Evolutionary conservation across 1,139 yeast genomes (phyloP).

Genomic region (Pneumocystis oryctolagi): DNA sequence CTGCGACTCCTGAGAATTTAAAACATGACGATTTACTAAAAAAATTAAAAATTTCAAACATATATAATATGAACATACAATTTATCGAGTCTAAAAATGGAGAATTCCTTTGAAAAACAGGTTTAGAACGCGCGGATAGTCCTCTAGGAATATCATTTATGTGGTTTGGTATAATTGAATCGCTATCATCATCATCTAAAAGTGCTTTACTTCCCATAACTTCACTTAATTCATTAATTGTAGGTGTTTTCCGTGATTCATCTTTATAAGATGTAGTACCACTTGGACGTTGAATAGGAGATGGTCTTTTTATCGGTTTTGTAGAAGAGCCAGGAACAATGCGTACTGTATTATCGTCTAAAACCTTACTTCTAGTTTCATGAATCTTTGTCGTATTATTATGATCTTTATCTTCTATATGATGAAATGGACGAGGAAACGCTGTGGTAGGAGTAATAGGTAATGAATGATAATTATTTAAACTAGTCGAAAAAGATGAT

Average conservation of each 20-base stretch:
- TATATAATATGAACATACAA: neutral
- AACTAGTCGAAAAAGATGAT: neutral
- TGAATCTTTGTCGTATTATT: neutral
- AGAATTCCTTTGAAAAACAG: neutral
- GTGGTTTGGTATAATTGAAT: conserved; percentile 5
- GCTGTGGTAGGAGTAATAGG: conserved; percentile 2
- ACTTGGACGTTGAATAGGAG: conserved; percentile 16
- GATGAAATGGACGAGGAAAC: conserved; percentile 1
- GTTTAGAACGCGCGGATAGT: neutral
- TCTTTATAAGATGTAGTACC: conserved; percentile 4
- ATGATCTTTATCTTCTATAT: neutral
- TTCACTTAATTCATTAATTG: conserved; percentile 5
- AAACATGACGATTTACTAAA: neutral
- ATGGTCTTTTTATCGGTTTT: conserved; percentile 12
- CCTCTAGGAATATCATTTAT: neutral
- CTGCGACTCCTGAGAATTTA: neutral
- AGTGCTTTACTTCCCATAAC: conserved; percentile 17
- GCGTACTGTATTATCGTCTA: neutral
- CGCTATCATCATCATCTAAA: conserved; percentile 14
- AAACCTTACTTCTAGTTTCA: conserved; percentile 8
- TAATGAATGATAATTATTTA: conserved; percentile 4
- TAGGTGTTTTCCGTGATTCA: conserved; percentile 6
- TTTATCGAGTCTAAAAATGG: neutral
- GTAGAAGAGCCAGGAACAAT: conserved; percentile 5
- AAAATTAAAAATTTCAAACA: neutral